These are phyloP conservation scores for Cladophialophora immunda DNA, from an alignment of 2,329 filamentous ascomycete genomes.

Conservation along the genomic window DNA sequence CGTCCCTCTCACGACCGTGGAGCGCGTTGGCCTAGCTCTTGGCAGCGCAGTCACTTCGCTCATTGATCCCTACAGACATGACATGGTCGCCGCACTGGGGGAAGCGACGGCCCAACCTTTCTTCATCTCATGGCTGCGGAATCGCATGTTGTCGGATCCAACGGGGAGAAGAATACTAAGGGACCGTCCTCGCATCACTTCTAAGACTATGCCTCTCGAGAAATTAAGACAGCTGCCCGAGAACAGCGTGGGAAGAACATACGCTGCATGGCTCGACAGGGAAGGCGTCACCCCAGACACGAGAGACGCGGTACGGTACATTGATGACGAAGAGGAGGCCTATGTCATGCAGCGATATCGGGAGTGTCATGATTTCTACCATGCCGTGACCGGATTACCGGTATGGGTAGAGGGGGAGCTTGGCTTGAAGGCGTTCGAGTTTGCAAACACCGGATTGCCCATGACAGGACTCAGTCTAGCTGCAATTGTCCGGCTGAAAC, in stretches of 20 bases:
- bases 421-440: constrained; percentile 97
- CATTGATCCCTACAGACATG: constrained; percentile 79
- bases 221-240: constrained; percentile 75
- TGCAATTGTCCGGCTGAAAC: constrained; percentile 72
- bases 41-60: constrained; percentile 69
- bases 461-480: constrained; percentile 92
- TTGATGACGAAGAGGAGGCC: constrained; percentile 93
- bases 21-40: constrained; percentile 75
- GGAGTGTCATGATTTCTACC: constrained; percentile 97
- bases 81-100: constrained; percentile 92
- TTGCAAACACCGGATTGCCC: constrained; percentile 89
- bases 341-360: constrained; percentile 99
- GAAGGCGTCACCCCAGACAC: constrained; percentile 95
- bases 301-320: constrained; percentile 80
- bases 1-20: constrained; percentile 81
- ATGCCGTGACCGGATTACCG: constrained; percentile 89
- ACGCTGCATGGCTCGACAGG: constrained; percentile 89
- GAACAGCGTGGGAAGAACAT: constrained; percentile 80
- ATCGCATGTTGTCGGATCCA: constrained; percentile 84
- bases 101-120: constrained; percentile 94
- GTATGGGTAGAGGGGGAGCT: constrained; percentile 95
- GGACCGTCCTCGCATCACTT: constrained; percentile 87
- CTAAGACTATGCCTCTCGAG: constrained; percentile 71
- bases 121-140: constrained; percentile 90
- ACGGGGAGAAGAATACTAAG: constrained; percentile 92